Evolutionary conservation across 2,329 filamentous ascomycete genomes (phyloP), one percentile per base, ranked within the genome.

Genomic region (Diplodia corticola): DNA sequence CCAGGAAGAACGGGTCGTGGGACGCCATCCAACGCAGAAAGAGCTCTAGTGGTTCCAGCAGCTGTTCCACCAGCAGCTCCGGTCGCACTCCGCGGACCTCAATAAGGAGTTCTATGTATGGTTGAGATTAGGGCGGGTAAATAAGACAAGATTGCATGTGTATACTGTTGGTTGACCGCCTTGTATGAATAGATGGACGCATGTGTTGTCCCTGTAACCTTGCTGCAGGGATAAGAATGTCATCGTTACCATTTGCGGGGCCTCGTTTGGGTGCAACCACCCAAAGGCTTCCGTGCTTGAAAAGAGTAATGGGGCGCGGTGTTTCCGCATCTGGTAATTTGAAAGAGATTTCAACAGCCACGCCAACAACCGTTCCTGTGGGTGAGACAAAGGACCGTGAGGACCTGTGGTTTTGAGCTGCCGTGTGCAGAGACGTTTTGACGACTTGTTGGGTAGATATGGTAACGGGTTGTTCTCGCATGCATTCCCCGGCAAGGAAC

Each of bases 31-130:
- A 57, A 37, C 55, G 63, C 13, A 46, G 64, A 9, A 65, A 60
- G 13, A 65, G 64, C 64, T 59, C 53, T 28, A 54, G 64, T 22
- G 64, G 53, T 2, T 65, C 64, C 40, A 65, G 63, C 28, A 65
- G 28, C 22, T 65, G 63, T 57, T 65, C 63, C n/a, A 65, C 63
- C 51, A 65, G 63, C 51, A 65, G 63, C 28, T 57, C 63, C 12
- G 50, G 63, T 24, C 63, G 51, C 22, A 65, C 63, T 22, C 63
- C 63, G n/a, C 50, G 63, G 24, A 65, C 40, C 6, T 44, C 28
- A n/a, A 55, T 51, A 30, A 46, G 63, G 40, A 57, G 35, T 55
- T 54, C 63, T 24, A 35, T 65, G 50, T 55, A 65, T 22, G 63
- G 51, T 35, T 65, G 63, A 65, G 17, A 10, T 48, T 37, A 13